Evolutionary conservation across 2,329 filamentous ascomycete species (phyloP).

Genomic region (Aspergillus luchuensis): DNA sequence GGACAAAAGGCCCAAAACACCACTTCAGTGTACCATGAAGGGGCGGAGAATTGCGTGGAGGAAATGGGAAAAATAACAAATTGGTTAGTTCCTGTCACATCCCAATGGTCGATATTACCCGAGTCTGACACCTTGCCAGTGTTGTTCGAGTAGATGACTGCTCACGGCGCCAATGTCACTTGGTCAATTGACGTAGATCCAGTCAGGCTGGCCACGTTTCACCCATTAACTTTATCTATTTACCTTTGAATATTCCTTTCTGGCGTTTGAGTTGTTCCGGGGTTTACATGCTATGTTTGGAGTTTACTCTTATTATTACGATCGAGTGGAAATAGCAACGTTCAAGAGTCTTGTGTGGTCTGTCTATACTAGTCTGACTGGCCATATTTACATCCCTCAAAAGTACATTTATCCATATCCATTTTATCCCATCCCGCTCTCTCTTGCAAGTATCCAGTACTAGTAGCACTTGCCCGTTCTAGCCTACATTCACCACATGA

Average conservation of each 20-base stretch:
- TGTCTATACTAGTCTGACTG: no score
- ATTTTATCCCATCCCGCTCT: background rate
- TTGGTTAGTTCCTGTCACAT: conserved; percentile 11
- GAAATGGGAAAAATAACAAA: conserved; percentile 35
- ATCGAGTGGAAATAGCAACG: background rate
- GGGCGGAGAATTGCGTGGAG: conserved; percentile 36
- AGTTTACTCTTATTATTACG: background rate
- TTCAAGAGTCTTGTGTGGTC: background rate
- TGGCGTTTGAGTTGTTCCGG: background rate
- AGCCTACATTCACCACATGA: no score
- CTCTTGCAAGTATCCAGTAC: no score
- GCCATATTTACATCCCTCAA: background rate
- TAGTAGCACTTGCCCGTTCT: no score
- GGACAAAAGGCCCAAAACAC: background rate
- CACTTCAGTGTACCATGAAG: conserved; percentile 2
- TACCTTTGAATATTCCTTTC: background rate
- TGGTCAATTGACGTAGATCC: background rate
- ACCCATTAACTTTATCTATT: background rate
- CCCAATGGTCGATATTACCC: no score
- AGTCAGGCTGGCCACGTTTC: no score
- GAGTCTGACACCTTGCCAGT: background rate
- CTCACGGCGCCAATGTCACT: background rate
- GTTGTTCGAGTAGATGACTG: background rate
- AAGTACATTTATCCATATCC: background rate
- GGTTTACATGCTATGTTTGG: background rate